Evolutionary conservation across 2,329 filamentous ascomycete genomes (phyloP).

Genomic region (Ophiostoma angusticollis): DNA sequence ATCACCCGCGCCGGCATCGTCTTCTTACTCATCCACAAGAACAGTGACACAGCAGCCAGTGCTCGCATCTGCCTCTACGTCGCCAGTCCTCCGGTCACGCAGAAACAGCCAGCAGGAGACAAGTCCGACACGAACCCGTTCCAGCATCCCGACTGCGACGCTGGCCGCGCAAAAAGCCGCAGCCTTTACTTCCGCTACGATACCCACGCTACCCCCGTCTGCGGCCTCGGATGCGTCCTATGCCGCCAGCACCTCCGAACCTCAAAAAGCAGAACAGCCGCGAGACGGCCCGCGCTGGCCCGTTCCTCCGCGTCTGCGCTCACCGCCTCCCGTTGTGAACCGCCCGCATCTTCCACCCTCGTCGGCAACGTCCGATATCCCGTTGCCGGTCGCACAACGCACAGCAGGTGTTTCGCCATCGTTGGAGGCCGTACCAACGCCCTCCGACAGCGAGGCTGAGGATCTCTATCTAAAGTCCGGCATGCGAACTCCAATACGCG

Average conservation of each 20-base stretch:
- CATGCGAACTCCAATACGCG: constrained; percentile 47
- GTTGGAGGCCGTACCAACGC: constrained; percentile 25
- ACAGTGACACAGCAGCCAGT: not conserved
- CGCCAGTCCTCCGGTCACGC: constrained; percentile 35
- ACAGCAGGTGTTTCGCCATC: constrained; percentile 32
- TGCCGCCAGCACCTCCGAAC: constrained; percentile 44
- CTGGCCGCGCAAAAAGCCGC: constrained; percentile 44
- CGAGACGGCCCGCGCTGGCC: constrained; percentile 59
- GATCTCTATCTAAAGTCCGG: constrained; percentile 36
- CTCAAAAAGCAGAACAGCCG: constrained; percentile 48
- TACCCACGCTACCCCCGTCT: constrained; percentile 53
- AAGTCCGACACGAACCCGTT: constrained; percentile 45
- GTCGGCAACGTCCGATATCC: constrained; percentile 25
- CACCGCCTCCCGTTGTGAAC: constrained; percentile 52
- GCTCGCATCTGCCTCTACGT: not conserved
- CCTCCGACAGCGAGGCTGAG: constrained; percentile 40
- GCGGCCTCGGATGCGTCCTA: constrained; percentile 41
- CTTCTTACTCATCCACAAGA: not conserved
- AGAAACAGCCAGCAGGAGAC: constrained; percentile 53
- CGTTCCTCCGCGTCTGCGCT: constrained; percentile 62
- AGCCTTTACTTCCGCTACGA: constrained; percentile 54
- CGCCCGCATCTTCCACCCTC: constrained; percentile 18
- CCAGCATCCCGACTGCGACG: constrained; percentile 44
- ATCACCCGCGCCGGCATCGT: constrained; percentile 22
- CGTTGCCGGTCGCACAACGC: constrained; percentile 40